Base-by-base conservation (phyloP, 768 basidiomycete species). In the Dictyophora rubrovolvata region DNA sequence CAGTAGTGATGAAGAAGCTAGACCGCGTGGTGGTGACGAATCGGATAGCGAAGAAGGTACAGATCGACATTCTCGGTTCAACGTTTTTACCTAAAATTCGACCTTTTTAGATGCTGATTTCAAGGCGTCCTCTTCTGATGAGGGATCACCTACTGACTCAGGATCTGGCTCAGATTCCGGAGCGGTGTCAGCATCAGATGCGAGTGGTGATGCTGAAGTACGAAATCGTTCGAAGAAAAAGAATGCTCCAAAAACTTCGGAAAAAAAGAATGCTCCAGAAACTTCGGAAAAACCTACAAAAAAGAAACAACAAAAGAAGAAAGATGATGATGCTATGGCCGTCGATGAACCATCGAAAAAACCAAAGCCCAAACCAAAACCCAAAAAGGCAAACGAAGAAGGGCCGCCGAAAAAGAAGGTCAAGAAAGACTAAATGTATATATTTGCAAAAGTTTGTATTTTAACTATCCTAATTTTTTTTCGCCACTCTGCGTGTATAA, bases 101-200 rank as follows among this genome's bases (percentile, higher is more conserved):
- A 66, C 10, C 35, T 50, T 48, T 63, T 17, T 69, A 88, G 95
- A 88, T 63, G 87, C 94, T 70, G 93, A 96, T 72, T 98, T 98
- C 81, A 73, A 85, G 61, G 93, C 85, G 8, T 91, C 87, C 7
- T 85, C 75, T 1, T 89, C 88, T 0, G 93, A 96, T 66, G 77
- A 75, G 49, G 93, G 94, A n/a, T 96, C 94, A 4, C 90, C 94
- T 0, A 86, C 83, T 42, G 87, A 81, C 16, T 78, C 74, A 36
- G 89, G 88, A 54, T 81, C 82, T 12, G 50, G 35, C 0, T 83
- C 77, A 36, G 81, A 71, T 5, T 87, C 84, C 33, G 86, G 83
- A 3, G 88, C 84, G 1, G 79, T 83, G 58, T 91, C 88, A 5
- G 90, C 87, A 11, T 91, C 90, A 0, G 89, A 91, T 66, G 89